phyloP scores from a whole-genome alignment of 441 rosid species.

The Erodium texanum region DNA sequence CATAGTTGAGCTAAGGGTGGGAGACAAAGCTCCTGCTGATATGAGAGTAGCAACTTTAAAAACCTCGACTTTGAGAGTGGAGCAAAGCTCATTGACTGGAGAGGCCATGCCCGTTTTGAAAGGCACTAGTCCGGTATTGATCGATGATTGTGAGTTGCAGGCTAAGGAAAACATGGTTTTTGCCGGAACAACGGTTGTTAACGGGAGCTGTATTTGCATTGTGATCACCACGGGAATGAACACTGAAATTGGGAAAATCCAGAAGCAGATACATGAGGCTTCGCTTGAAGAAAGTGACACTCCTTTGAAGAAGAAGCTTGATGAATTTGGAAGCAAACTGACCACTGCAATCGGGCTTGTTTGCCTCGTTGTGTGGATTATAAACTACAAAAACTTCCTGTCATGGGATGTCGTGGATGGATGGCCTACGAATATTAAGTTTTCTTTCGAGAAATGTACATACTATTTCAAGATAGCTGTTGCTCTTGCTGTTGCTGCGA shows the following conservation, averaged over 20 bases:
- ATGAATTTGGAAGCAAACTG: constrained; percentile 4
- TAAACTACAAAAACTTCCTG: constrained; percentile 19
- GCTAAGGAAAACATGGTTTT: constrained; percentile 37
- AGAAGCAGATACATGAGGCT: constrained; percentile 32
- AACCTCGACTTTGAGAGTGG: constrained; percentile 38
- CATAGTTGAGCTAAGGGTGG: constrained; percentile 36
- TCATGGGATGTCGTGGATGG: constrained; percentile 36
- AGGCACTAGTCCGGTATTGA: constrained; percentile 22
- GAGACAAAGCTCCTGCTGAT: constrained; percentile 39
- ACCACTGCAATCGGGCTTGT: constrained; percentile 5
- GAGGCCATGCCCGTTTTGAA: constrained; percentile 42
- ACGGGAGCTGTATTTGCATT: constrained; percentile 35
- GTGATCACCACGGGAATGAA: constrained; percentile 38
- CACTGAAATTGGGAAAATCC: constrained; percentile 40
- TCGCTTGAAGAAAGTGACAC: constrained; percentile 39
- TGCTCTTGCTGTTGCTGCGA: constrained; percentile 44
- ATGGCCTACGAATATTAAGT: constrained; percentile 36
- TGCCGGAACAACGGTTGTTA: constrained; percentile 43
- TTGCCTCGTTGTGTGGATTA: constrained; percentile 7
- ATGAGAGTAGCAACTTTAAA: constrained; percentile 33
- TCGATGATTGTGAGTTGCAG: constrained; percentile 30
- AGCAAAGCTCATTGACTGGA: constrained; percentile 41
- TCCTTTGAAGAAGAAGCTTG: constrained; percentile 38
- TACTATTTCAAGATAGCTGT: constrained; percentile 42
- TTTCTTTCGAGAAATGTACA: constrained; percentile 42